Percentiles rank a stretch among this genome's conserved stretches.
Conservation (phyloP, 306 rosid species). For the Cucurbita moschata region DNA sequence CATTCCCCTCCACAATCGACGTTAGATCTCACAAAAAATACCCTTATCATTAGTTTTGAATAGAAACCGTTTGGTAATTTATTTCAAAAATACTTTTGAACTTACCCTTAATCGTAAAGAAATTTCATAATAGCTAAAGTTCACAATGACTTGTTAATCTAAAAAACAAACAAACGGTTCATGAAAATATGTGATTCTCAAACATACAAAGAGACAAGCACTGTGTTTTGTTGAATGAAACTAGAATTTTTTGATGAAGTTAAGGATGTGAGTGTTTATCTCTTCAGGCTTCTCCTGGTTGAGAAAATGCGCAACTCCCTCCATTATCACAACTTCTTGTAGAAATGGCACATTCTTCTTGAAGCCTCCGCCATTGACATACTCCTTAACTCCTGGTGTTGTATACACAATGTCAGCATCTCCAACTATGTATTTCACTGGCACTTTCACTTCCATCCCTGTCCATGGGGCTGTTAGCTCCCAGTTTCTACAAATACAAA, state of each 20-base stretch:
- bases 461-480: slow-evolving; percentile 62
- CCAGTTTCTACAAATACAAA: slow-evolving; percentile 39
- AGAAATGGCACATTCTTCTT: slow-evolving; percentile 43
- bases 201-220: too few species aligned
- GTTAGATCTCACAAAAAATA: neutral
- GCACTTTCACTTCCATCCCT: slow-evolving; percentile 39
- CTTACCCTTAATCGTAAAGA: too few species aligned
- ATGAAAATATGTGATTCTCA: too few species aligned
- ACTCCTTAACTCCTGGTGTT: slow-evolving; percentile 35
- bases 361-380: slow-evolving; percentile 52
- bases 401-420: slow-evolving; percentile 48
- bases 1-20: too few species aligned
- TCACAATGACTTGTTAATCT: too few species aligned
- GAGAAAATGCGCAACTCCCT: slow-evolving; percentile 53
- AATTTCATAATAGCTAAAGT: too few species aligned
- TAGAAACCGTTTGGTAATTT: too few species aligned
- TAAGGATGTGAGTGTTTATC: slow-evolving; percentile 37
- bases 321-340: slow-evolving; percentile 42
- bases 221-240: neutral
- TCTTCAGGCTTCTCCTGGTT: slow-evolving; percentile 47
- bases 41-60: too few species aligned
- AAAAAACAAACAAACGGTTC: too few species aligned
- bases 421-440: slow-evolving; percentile 62
- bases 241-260: slow-evolving; percentile 35
- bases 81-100: too few species aligned